A percentile compares a stretch with the other conserved stretches of the same genome.
phyloP scores from a whole-genome alignment of 2,329 filamentous ascomycete genomes.

The Aureobasidium musti region DNA sequence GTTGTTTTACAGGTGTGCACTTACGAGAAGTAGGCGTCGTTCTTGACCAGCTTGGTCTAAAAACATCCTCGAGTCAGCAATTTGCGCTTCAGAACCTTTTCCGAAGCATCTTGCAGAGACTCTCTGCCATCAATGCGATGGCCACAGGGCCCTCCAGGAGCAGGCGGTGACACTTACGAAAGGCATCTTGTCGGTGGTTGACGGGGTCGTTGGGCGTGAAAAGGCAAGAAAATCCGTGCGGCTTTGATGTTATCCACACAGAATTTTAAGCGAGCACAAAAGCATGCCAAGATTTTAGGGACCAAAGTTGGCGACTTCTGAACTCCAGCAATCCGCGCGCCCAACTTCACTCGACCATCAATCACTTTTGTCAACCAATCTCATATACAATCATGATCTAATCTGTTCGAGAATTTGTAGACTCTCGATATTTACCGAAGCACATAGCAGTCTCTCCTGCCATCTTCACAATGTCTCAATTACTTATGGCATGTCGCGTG shows the following conservation, averaged over 20 bases:
- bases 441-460: not conserved
- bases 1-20: conserved; percentile 41
- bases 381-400: no score
- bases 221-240: conserved; percentile 10
- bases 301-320: conserved; percentile 11
- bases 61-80: conserved; percentile 89
- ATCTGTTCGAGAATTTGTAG: no score
- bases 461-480: not conserved
- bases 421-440: no score
- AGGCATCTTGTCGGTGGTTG: conserved; percentile 46
- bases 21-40: conserved; percentile 98
- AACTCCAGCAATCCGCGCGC: not conserved
- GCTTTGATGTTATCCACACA: conserved; percentile 15
- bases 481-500: not conserved
- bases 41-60: conserved; percentile 95
- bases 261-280: conserved; percentile 21
- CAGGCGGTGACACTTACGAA: conserved; percentile 48
- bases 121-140: conserved; percentile 48
- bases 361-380: not conserved
- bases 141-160: conserved; percentile 8
- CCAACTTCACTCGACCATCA: not conserved
- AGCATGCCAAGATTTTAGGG: conserved; percentile 14
- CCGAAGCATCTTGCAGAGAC: conserved; percentile 99
- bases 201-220: conserved; percentile 24
- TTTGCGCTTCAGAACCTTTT: conserved; percentile 90